Conservation (phyloP, 2,329 filamentous ascomycete genomes). For the Colletotrichum siamense region DNA sequence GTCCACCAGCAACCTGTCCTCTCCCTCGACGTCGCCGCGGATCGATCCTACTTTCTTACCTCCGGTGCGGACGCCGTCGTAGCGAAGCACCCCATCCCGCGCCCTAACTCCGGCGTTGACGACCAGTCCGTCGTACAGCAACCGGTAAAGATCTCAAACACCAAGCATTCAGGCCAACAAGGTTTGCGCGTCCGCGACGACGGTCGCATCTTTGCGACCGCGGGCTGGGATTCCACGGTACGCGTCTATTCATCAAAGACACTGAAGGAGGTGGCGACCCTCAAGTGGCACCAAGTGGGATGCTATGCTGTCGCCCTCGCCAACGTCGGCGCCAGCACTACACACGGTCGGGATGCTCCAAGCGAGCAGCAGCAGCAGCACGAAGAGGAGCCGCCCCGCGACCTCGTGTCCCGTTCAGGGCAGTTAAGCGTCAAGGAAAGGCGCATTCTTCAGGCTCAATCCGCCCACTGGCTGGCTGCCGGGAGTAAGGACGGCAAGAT, state of each 20-base stretch:
- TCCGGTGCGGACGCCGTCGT: conserved; percentile 83
- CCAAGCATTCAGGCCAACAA: conserved; percentile 92
- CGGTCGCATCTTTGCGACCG: conserved; percentile 83
- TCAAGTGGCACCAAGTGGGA: conserved; percentile 93
- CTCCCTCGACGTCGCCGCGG: conserved; percentile 66
- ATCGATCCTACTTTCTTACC: conserved; percentile 70
- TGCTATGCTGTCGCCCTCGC: conserved; percentile 84
- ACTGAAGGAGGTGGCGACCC: conserved; percentile 85
- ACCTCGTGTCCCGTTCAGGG: background rate
- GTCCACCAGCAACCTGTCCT: conserved; percentile 82
- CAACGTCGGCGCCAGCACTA: conserved; percentile 31
- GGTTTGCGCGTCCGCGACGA: conserved; percentile 79
- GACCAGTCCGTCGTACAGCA: conserved; percentile 26
- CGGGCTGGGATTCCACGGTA: conserved; percentile 86
- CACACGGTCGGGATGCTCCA: conserved; percentile 2
- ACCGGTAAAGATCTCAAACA: conserved; percentile 70
- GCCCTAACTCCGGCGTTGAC: background rate
- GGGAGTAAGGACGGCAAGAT: conserved; percentile 96
- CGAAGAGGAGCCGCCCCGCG: background rate
- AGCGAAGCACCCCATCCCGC: conserved; percentile 74
- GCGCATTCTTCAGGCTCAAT: conserved; percentile 67
- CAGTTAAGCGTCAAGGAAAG: conserved; percentile 64
- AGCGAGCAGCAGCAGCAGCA: background rate
- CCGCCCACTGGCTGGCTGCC: conserved; percentile 86
- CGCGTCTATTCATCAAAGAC: conserved; percentile 83